Evolutionary conservation across 495 filamentous ascomycete species (phyloP).

Genomic region (Aspergillus cavernicola): DNA sequence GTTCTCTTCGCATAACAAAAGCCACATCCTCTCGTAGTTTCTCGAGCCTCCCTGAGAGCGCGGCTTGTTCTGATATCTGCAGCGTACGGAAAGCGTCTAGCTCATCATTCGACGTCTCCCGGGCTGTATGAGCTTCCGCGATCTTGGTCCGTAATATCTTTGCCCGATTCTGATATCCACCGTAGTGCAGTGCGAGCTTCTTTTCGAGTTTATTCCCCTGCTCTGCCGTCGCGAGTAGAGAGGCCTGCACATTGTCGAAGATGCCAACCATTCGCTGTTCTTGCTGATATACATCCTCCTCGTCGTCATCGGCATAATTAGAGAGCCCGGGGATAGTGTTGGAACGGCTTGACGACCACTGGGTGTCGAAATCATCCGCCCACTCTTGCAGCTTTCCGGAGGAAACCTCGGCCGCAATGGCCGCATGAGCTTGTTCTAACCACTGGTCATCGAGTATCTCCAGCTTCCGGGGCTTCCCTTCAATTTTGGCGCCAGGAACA

Average conservation of each 20-base stretch:
- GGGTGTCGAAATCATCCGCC: conserved; percentile 54
- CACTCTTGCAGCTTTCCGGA: conserved; percentile 52
- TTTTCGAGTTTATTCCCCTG: conserved; percentile 85
- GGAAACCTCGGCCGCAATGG: conserved; percentile 70
- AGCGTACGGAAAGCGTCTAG: conserved; percentile 73
- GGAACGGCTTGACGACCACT: conserved; percentile 63
- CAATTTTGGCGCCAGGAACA: conserved; percentile 59
- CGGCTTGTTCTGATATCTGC: conserved; percentile 72
- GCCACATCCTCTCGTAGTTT: conserved; percentile 75
- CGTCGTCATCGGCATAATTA: conserved; percentile 70
- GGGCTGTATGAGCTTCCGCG: conserved; percentile 68
- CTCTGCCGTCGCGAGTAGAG: conserved; percentile 67
- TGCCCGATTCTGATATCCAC: conserved; percentile 85
- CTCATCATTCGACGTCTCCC: conserved; percentile 68
- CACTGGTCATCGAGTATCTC: conserved; percentile 66
- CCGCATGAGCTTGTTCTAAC: conserved; percentile 68
- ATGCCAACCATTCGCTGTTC: conserved; percentile 47
- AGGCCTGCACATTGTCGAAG: conserved; percentile 60
- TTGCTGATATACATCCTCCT: conserved; percentile 32
- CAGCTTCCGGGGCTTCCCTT: conserved; percentile 56
- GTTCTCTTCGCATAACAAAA: conserved; percentile 77
- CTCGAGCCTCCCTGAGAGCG: conserved; percentile 68
- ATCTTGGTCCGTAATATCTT: conserved; percentile 79
- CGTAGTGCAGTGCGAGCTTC: conserved; percentile 82
- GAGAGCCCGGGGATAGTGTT: conserved; percentile 69